A percentile compares a stretch with the other conserved stretches of the same genome.
Evolutionary conservation across 2,329 filamentous ascomycete genomes (phyloP).

Genomic region (Colletotrichum sp.): DNA sequence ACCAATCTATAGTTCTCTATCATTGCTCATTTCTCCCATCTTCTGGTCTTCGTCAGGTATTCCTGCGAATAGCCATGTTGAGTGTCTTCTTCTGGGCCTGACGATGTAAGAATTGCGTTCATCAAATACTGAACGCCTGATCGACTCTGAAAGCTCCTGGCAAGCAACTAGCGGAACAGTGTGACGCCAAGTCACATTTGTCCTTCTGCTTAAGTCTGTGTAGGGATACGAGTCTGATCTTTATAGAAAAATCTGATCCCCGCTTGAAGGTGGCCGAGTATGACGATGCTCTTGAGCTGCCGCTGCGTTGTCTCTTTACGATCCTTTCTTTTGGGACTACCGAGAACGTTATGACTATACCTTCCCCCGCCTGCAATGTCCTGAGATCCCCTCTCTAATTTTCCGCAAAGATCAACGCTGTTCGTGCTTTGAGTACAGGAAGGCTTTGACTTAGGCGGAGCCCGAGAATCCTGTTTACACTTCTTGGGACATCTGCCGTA

Average conservation of each 20-base stretch:
- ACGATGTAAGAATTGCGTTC: neutral
- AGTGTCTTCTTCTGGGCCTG: neutral
- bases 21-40: too few relatives aligned
- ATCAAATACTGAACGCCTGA: neutral
- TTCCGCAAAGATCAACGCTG: too few relatives aligned
- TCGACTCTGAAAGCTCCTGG: neutral
- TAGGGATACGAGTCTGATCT: neutral
- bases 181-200: accelerated
- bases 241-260: accelerated
- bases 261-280: accelerated
- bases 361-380: too few relatives aligned
- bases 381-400: too few relatives aligned
- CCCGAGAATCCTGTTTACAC: accelerated
- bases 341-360: too few relatives aligned
- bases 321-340: too few relatives aligned
- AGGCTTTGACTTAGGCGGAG: too few relatives aligned
- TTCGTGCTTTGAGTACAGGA: too few relatives aligned
- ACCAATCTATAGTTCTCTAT: too few relatives aligned
- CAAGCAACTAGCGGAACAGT: accelerated
- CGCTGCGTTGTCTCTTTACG: too few relatives aligned
- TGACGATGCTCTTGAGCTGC: accelerated
- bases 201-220: neutral
- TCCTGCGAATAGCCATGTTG: neutral
- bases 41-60: neutral
- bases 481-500: neutral